Conservation (phyloP, 2,329 filamentous ascomycete species). For the Epichloe coenophiala region DNA sequence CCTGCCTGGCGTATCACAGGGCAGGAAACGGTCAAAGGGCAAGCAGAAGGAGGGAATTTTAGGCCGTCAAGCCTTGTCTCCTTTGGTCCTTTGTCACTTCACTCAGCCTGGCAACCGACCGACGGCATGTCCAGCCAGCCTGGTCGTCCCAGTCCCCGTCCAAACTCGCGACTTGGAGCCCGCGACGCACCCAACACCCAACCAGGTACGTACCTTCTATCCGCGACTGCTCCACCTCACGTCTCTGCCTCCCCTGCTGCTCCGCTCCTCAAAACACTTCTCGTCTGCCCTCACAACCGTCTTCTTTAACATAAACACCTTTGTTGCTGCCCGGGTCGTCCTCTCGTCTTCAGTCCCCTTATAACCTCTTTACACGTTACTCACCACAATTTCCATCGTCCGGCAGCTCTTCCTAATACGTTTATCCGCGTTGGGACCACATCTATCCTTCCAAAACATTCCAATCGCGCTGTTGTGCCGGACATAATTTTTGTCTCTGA, state of each 20-base stretch:
- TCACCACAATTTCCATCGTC: conserved; percentile 12
- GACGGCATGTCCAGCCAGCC: too few relatives aligned
- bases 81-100: background rate
- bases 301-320: conserved; percentile 22
- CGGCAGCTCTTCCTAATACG: conserved; percentile 15
- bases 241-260: conserved; percentile 17
- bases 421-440: conserved; percentile 16
- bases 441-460: conserved; percentile 21
- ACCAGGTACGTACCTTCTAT: conserved; percentile 7
- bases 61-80: background rate
- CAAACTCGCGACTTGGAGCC: conserved; percentile 4
- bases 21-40: background rate
- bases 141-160: background rate
- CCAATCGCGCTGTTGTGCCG: conserved; percentile 22
- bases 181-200: conserved; percentile 3
- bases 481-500: conserved; percentile 18
- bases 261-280: conserved; percentile 25
- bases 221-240: conserved; percentile 10
- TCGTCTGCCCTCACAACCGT: conserved; percentile 19
- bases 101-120: conserved; percentile 6
- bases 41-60: background rate
- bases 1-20: conserved; percentile 1
- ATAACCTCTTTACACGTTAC: conserved; percentile 9
- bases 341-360: conserved; percentile 9
- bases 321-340: conserved; percentile 14